Conservation (phyloP, 495 filamentous ascomycete genomes). For the Tuber umbilicatum region DNA sequence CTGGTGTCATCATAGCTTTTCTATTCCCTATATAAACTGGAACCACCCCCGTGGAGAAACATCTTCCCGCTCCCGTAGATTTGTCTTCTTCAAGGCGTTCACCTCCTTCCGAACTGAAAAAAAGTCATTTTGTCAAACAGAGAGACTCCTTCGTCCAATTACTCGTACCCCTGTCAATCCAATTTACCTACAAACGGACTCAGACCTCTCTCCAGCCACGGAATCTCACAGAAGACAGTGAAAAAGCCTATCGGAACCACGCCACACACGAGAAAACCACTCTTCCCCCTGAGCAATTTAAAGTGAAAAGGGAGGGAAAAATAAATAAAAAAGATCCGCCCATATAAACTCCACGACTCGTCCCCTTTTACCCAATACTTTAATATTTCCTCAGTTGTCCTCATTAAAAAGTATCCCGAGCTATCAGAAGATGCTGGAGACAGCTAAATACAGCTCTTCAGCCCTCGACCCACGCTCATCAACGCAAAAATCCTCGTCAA, state of each 20-base stretch:
- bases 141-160: not conserved
- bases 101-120: not conserved
- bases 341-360: not conserved
- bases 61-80: slow-evolving; percentile 23
- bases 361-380: not conserved
- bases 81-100: slow-evolving; percentile 17
- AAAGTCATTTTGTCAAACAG: slow-evolving; percentile 18
- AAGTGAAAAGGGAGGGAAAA: not conserved
- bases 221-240: not conserved
- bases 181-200: slow-evolving; percentile 1
- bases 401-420: not conserved
- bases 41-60: slow-evolving; percentile 18
- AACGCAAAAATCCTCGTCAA: slow-evolving; percentile 10
- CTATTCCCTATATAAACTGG: slow-evolving; percentile 28
- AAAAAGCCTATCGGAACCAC: not conserved
- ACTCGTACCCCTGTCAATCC: slow-evolving; percentile 5
- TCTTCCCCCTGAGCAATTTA: slow-evolving; percentile 11
- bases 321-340: slow-evolving; percentile 10
- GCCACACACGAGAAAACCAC: slow-evolving; percentile 18
- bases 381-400: not conserved
- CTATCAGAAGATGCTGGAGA: not conserved
- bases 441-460: not conserved
- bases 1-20: slow-evolving; percentile 7
- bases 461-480: slow-evolving; percentile 6
- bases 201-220: slow-evolving; percentile 3